These are phyloP conservation scores for Arabis alpina DNA, from an alignment of 345 rosid species.

Conservation along the genomic window DNA sequence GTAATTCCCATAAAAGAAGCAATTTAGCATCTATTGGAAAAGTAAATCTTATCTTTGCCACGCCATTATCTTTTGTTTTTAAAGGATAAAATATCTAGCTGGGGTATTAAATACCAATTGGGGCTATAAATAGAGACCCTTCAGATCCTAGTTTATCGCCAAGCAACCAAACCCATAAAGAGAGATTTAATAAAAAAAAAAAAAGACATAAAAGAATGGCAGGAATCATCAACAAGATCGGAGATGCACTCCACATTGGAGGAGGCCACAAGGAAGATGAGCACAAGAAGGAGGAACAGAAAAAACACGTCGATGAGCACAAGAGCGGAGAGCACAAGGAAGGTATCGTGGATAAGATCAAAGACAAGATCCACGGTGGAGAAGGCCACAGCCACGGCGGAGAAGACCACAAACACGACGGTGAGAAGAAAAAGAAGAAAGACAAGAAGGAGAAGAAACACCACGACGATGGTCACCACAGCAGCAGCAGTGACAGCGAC, in stretches of 20 bases:
- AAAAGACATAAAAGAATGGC: constrained; percentile 40
- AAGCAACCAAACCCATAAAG: constrained; percentile 12
- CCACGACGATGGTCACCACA: constrained; percentile 49
- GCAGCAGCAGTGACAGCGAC: constrained; percentile 73
- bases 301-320: constrained; percentile 37
- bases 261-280: constrained; percentile 50
- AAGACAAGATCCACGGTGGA: constrained; percentile 53
- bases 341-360: constrained; percentile 50
- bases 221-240: constrained; percentile 70
- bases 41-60: constrained; percentile 28
- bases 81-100: constrained; percentile 1
- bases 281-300: constrained; percentile 49
- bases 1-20: too few species aligned
- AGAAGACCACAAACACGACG: constrained; percentile 38
- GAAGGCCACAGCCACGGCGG: constrained; percentile 31
- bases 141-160: constrained; percentile 19
- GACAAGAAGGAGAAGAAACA: constrained; percentile 52
- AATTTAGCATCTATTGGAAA: not conserved
- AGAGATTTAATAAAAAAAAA: not conserved
- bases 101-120: not conserved
- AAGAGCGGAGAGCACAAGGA: constrained; percentile 52
- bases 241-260: constrained; percentile 68
- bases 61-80: not conserved
- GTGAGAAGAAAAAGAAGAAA: constrained; percentile 53
- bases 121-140: constrained; percentile 37